These are phyloP conservation scores for Eucalyptus marginata DNA, from an alignment of 345 rosid genomes.

Conservation along the genomic window DNA sequence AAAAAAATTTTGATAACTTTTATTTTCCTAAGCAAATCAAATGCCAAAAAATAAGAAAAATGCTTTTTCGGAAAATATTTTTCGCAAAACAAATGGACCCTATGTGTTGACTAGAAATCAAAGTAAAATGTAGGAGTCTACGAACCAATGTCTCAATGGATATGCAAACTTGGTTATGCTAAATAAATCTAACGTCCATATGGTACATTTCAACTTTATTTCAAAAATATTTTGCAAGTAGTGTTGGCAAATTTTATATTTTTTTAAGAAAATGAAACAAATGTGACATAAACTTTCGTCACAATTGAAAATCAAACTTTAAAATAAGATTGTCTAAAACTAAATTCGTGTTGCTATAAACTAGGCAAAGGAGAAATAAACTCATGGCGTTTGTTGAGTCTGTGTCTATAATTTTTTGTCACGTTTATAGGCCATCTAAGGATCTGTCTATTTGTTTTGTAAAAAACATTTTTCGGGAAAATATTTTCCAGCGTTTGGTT, in stretches of 20 bases:
- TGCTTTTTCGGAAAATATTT: too few relatives aligned
- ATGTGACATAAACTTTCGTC: not conserved
- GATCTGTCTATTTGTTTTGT: too few relatives aligned
- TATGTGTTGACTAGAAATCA: not conserved
- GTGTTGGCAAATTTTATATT: not conserved
- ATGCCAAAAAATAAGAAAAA: not conserved
- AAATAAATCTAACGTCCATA: not conserved
- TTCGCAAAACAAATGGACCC: not conserved
- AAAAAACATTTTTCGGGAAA: too few relatives aligned
- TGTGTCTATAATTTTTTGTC: too few relatives aligned
- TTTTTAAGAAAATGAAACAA: not conserved
- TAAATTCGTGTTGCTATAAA: too few relatives aligned
- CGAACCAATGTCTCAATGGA: not conserved
- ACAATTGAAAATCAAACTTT: not conserved
- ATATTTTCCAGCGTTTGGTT: rapidly evolving
- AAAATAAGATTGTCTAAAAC: not conserved
- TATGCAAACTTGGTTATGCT: not conserved
- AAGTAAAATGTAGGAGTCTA: not conserved
- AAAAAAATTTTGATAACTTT: not conserved
- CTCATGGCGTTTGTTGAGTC: too few relatives aligned
- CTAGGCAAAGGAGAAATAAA: not conserved
- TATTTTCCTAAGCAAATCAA: not conserved
- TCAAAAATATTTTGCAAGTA: not conserved
- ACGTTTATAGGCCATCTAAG: too few relatives aligned
- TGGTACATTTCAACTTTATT: not conserved